Conservation (phyloP, 371 early-diverging fungal genomes). For the Apophysomyces sp. region DNA sequence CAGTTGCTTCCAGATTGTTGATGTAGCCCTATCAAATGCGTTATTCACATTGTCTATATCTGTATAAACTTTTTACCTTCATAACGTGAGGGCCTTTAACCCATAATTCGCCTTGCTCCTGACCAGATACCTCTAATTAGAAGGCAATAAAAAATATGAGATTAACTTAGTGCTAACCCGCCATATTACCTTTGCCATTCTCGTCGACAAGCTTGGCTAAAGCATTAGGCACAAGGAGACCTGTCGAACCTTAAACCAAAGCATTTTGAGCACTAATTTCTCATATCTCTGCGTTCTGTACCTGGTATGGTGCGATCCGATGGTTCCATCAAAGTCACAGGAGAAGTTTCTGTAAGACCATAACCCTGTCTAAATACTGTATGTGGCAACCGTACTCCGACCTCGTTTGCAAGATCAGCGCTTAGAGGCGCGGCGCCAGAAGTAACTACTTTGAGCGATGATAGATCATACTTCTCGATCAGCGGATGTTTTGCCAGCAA, state of each 20-base stretch:
- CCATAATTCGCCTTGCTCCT: conserved; percentile 66
- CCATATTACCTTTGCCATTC: conserved; percentile 38
- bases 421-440: conserved; percentile 87
- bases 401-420: conserved; percentile 25
- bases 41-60: conserved; percentile 52
- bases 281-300: conserved; percentile 4
- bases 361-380: conserved; percentile 55
- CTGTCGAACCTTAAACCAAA: conserved; percentile 62
- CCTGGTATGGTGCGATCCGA: conserved; percentile 13
- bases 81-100: conserved; percentile 52
- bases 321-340: conserved; percentile 21
- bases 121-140: conserved; percentile 48
- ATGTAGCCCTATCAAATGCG: conserved; percentile 66
- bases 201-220: conserved; percentile 69
- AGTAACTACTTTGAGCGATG: conserved; percentile 55
- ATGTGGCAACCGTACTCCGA: not conserved
- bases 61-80: not conserved
- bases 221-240: conserved; percentile 64
- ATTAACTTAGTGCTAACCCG: not conserved
- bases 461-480: conserved; percentile 67
- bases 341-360: conserved; percentile 73
- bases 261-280: too few relatives aligned
- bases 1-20: conserved; percentile 69
- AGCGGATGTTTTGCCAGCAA: conserved; percentile 61
- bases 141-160: not conserved